Base-by-base conservation (phyloP, 345 rosid genomes). In the Aquilaria sinensis region DNA sequence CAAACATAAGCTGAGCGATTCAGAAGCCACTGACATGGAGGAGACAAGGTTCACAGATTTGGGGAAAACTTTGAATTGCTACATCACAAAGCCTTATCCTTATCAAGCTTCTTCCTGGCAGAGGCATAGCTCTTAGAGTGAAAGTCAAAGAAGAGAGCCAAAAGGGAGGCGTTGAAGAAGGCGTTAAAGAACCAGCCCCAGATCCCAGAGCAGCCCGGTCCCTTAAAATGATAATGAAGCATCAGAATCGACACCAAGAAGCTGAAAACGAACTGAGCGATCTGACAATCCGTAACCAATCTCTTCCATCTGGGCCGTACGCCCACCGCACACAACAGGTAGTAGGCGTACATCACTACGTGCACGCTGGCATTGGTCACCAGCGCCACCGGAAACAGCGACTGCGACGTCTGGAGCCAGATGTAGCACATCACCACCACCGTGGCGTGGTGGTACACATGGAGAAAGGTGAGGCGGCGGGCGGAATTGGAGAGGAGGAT, bases 361-460 rank as follows among this genome's bases (percentile, higher is more conserved):
- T 90, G 97, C 2, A 90, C 97, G 6, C 69, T 45, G 0, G 85
- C 71, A 31, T 90, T 87, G 31, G 82, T 75, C 29, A 85, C 64
- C 9, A 90, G 69, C 7, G 78, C 97, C 0, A 71, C 62, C 0
- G 92, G 92, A 61, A 85, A 90, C 74, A 87, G 49, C 0, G 97
- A 83, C 64, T 87, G 94, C 0, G 73, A 64, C 3, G 88, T 81
- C 2, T 53, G 31, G 1, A 90, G 66, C 89, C 92, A 87, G 7
- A 85, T 32, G 63, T 77, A 90, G 49, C 97, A 87, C 94, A 90
- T 85, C 7, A 90, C 37, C 12, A 90, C 75, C 12, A 85, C 97
- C 3, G 85, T 77, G 0, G 90, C 83, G 60, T 90, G 95, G 67
- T 90, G 95, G 75, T 85, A 90, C 3, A 90, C 87, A 75, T 90